Base-by-base conservation (phyloP, 2,329 filamentous ascomycete species). In the Epichloe sp. region DNA sequence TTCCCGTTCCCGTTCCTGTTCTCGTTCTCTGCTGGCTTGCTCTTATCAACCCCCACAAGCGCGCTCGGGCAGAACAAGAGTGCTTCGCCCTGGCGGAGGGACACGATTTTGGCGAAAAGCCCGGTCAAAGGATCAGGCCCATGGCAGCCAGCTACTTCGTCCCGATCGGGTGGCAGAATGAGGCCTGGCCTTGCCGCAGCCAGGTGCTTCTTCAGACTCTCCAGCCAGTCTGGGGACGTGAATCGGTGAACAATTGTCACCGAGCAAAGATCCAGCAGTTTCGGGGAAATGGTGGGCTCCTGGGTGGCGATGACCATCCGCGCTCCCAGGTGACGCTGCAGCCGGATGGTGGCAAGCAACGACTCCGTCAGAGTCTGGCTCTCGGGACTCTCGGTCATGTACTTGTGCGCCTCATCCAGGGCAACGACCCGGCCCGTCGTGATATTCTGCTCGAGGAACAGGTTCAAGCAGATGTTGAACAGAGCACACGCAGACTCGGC, bases 321-420 rank as follows among this genome's bases (percentile, higher is more conserved):
- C 0, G 77, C 73, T 0, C 75, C 85, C 1, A 81, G 65, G 60
- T 91, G 86, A 0, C 85, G 79, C 63, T 91, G 85, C 17, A 83
- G 71, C 0, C 86, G 77, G 56, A 91, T 83, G 0, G 78, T 76
- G 0, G 72, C 70, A 0, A 87, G 68, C 0, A 90, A 69, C 0
- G 72, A 71, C 5, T 83, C 72, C 0, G 83, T 88, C 31, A 90
- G 71, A 0, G 68, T 68, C 2, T 68, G 62, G 1, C 78, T 76
- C 41, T 82, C 79, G 0, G 71, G 63, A 0, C 75, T 75, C 7
- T 59, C 55, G 12, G 73, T 77, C 75, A 88, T 80, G 61, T 82
- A 88, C 67, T 89, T 89, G 61, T 93, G 86, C 0, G 86, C 86
- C 61, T 91, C 85, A 55, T 91, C 86, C 0, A 90, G 69, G 0